Base-by-base conservation (phyloP, 495 filamentous ascomycete genomes). In the Penicillium arizonense region DNA sequence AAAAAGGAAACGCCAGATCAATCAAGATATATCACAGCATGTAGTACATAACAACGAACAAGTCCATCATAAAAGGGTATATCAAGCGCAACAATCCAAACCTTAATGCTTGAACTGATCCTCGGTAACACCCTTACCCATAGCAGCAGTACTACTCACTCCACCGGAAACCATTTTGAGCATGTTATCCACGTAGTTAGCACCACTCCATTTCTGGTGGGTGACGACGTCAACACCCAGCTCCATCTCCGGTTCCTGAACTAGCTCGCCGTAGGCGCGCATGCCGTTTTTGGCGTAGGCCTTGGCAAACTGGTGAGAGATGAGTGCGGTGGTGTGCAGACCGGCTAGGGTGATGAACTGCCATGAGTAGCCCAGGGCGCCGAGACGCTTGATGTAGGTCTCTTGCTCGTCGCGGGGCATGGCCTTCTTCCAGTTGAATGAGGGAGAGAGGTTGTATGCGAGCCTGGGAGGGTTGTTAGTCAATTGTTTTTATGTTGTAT, bases 331-430 rank as follows among this genome's bases (percentile, higher is more conserved):
- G 26, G 89, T 96, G 79, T 97, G 95, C 60, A 97, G 80, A 53
- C 94, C 95, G n/a, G 92, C 94, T 32, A 98, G 85, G 28, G 95
- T 98, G 78, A 98, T 97, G 83, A 98, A 98, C 73, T 98, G 94
- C 94, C 94, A 97, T 81, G 88, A 95, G 82, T 97, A 98, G 42
- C 94, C 94, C 28, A 98, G 84, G 37, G 74, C 70, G 49, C 84
- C 90, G 35, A 98, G 87, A 18, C 93, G 89, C 54, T 85, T 75
- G 77, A 98, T 97, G 76, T 97, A 98, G 18, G 95, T 97, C 74
- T 96, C 89, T 73, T 98, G 95, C 69, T 97, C 95, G 40, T 85
- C 78, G 57, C 87, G 82, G 24, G 89, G 78, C 95, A 98, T 98
- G 66, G 95, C 94, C 39, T 91, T 77, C 78, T 97, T 97, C 94